phyloP scores from a whole-genome alignment of 106 monocot genomes.

The Chionographis japonica region DNA sequence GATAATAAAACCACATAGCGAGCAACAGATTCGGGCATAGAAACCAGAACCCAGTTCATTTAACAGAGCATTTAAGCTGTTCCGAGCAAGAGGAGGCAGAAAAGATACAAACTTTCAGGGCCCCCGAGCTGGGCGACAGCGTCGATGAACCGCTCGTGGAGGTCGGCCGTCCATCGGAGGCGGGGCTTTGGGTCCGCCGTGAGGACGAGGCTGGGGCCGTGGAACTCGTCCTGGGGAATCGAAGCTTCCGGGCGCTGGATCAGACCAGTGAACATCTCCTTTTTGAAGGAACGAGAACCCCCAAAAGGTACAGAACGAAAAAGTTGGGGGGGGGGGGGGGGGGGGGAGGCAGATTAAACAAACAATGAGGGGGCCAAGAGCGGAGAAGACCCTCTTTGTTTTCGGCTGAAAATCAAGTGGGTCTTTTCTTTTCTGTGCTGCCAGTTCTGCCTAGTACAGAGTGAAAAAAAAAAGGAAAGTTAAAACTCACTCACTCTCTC shows the following conservation, averaged over 20 bases:
- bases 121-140: conserved; percentile 96
- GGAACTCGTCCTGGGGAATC: conserved; percentile 51
- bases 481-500: too few species aligned
- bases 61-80: not conserved
- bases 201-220: conserved; percentile 69
- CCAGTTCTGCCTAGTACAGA: too few species aligned
- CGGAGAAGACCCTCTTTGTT: too few species aligned
- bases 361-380: too few species aligned
- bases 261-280: conserved; percentile 74
- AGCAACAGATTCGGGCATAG: not conserved
- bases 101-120: conserved; percentile 67
- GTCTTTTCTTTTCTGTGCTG: too few species aligned
- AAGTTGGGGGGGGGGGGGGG: too few species aligned
- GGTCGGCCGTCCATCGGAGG: conserved; percentile 97
- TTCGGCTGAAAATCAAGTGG: too few species aligned
- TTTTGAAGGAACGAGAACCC: conserved; percentile 6
- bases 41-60: not conserved
- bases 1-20: too few species aligned
- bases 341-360: too few species aligned
- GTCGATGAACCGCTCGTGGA: conserved; percentile 93
- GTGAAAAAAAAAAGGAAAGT: too few species aligned
- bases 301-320: not conserved
- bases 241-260: conserved; percentile 66
- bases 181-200: conserved; percentile 95
- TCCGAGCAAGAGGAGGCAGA: not conserved